Evolutionary conservation across 1,139 yeast genomes (phyloP).

Genomic region (Kodamaea alishanica): DNA sequence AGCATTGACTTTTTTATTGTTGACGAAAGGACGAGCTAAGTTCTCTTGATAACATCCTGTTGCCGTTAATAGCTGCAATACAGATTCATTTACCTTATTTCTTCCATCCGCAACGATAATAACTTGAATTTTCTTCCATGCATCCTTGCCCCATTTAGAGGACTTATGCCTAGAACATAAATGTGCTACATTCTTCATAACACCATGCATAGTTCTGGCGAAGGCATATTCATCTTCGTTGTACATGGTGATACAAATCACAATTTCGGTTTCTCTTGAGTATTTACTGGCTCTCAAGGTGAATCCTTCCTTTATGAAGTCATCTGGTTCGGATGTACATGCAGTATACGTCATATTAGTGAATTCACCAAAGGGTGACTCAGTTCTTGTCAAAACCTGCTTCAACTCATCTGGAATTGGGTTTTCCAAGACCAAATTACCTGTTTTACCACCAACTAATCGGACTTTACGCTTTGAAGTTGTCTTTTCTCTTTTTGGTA

Average conservation of each 20-base stretch:
- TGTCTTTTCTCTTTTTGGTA: constrained; percentile 37
- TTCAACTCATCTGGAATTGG: constrained; percentile 87
- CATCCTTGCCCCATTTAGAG: constrained; percentile 88
- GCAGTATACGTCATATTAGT: constrained; percentile 95
- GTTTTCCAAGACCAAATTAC: constrained; percentile 83
- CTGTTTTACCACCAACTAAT: constrained; percentile 56
- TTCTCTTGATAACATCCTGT: constrained; percentile 97
- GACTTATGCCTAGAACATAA: constrained; percentile 76
- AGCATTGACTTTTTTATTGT: constrained; percentile 84
- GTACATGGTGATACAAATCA: constrained; percentile 91
- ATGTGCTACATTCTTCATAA: constrained; percentile 87
- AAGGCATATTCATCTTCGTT: constrained; percentile 87
- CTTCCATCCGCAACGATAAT: constrained; percentile 91
- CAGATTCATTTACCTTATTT: constrained; percentile 76
- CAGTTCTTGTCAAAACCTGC: constrained; percentile 74
- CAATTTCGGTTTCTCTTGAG: constrained; percentile 85
- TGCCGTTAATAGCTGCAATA: constrained; percentile 81
- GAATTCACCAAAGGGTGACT: constrained; percentile 77
- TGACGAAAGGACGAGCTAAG: constrained; percentile 89
- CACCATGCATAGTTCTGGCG: constrained; percentile 90
- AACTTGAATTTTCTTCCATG: constrained; percentile 95
- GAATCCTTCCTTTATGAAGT: constrained; percentile 76
- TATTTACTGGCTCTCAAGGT: constrained; percentile 78
- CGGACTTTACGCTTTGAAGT: constrained; percentile 52
- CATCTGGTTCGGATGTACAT: constrained; percentile 85